A percentile compares a stretch with the other conserved stretches of the same genome.
These are phyloP conservation scores for Aspergillus oerlinghausenensis DNA, from an alignment of 2,329 filamentous ascomycete genomes.

Conservation along the genomic window DNA sequence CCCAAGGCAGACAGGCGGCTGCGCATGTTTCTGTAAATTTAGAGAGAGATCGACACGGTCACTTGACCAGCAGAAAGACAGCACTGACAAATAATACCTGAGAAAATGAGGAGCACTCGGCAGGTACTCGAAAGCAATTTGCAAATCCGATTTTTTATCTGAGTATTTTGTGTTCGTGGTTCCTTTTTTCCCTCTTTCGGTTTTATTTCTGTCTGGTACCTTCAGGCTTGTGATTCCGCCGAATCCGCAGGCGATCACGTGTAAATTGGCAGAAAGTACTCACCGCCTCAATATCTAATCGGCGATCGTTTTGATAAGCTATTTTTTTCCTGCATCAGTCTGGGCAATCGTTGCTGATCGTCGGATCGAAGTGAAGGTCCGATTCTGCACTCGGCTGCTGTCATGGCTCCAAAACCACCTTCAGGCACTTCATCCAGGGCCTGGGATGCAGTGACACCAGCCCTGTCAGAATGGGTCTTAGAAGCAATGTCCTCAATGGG, in stretches of 20 bases:
- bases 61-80: not conserved
- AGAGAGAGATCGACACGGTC: constrained; percentile 6
- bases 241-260: constrained; percentile 15
- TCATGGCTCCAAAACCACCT: constrained; percentile 43
- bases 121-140: not conserved
- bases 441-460: constrained; percentile 66
- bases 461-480: constrained; percentile 76
- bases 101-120: not conserved
- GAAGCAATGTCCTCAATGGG: constrained; percentile 81
- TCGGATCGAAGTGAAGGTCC: not conserved
- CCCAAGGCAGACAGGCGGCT: constrained; percentile 11
- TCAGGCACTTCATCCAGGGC: constrained; percentile 44
- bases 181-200: not conserved
- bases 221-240: constrained; percentile 6
- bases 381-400: constrained; percentile 1
- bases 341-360: not conserved
- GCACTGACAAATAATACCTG: not conserved
- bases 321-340: constrained; percentile 18
- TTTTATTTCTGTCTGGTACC: constrained; percentile 1
- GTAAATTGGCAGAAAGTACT: constrained; percentile 12
- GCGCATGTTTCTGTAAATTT: constrained; percentile 13
- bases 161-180: not conserved
- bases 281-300: constrained; percentile 34
- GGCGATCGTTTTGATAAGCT: constrained; percentile 19
- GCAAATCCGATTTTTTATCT: not conserved